Evolutionary conservation across 164 flowering plant species (phyloP).

Genomic region (Umbellularia californica): DNA sequence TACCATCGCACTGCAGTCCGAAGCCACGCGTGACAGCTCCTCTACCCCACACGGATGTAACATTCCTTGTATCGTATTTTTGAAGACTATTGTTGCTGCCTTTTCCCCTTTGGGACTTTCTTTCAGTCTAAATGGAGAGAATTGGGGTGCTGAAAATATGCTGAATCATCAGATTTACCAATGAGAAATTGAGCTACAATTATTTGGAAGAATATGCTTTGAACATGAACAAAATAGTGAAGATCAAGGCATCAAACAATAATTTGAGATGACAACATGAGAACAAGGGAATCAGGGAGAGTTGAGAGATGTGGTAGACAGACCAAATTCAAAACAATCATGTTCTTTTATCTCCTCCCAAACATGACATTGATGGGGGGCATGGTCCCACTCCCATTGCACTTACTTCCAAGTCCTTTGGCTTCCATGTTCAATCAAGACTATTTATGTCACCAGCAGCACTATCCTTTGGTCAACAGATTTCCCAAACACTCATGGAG

Average conservation of each 20-base stretch:
- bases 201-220: neutral
- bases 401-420: neutral
- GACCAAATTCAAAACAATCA: neutral
- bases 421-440: neutral
- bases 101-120: neutral
- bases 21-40: neutral
- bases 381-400: slow-evolving; percentile 3
- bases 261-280: neutral
- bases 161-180: neutral
- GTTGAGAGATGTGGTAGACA: neutral
- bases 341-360: neutral
- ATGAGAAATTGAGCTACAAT: neutral
- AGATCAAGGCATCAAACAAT: neutral
- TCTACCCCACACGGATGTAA: too few relatives aligned
- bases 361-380: neutral
- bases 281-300: neutral
- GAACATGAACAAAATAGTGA: neutral
- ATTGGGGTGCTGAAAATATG: neutral
- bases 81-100: neutral
- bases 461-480: neutral
- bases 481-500: neutral
- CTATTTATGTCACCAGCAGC: too few relatives aligned
- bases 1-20: neutral
- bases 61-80: neutral
- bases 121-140: neutral